These are phyloP conservation scores for Apiospora saccharicola DNA, from an alignment of 2,329 filamentous ascomycete genomes.

Conservation along the genomic window DNA sequence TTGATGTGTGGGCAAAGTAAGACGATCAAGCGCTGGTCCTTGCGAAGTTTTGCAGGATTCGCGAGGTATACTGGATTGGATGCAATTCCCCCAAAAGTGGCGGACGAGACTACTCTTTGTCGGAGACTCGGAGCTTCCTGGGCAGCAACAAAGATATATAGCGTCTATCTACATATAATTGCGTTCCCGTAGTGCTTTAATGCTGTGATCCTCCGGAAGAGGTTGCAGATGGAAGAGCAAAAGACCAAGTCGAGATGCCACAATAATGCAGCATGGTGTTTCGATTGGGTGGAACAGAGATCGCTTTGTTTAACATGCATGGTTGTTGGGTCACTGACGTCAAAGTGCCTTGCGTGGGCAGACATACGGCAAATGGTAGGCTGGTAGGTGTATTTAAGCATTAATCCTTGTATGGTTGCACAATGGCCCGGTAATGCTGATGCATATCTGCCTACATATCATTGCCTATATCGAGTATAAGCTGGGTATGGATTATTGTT, in stretches of 20 bases:
- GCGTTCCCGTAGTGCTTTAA: neutral
- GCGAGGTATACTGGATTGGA: conserved; percentile 1
- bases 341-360: conserved; percentile 11
- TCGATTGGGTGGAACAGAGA: neutral
- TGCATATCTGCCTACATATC: neutral
- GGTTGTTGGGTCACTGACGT: conserved; percentile 1
- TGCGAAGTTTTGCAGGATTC: conserved; percentile 1
- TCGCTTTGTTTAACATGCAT: neutral
- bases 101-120: neutral
- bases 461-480: neutral
- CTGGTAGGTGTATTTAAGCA: neutral
- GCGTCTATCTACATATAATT: neutral
- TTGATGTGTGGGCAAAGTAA: neutral
- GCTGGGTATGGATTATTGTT: neutral
- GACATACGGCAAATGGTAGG: neutral
- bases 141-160: neutral
- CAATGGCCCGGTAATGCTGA: neutral
- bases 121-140: neutral
- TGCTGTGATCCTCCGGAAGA: neutral
- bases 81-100: neutral
- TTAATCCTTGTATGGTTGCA: neutral
- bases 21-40: conserved; percentile 11
- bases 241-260: neutral
- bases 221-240: neutral
- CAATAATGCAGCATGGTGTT: neutral